Base-by-base conservation (phyloP, 768 basidiomycete species). In the Boletus speciosus region DNA sequence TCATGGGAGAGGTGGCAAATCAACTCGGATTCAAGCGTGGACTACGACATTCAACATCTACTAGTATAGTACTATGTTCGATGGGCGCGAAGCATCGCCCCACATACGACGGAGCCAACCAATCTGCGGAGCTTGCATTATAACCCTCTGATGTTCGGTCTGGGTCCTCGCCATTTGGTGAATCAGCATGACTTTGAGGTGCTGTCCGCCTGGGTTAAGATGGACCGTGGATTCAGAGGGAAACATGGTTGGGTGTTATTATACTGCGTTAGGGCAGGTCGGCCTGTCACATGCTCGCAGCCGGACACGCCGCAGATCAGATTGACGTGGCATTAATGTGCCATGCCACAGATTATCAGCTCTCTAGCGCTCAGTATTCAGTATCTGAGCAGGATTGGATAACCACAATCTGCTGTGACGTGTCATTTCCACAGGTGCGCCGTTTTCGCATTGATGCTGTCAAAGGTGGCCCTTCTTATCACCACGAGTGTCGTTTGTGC, bases 161-260 rank as follows among this genome's bases (percentile, higher is more conserved):
- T 89, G 68, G 86, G 83, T 86, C 82, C 76, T 79, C 78, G 83
- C 88, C 88, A 90, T 91, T 89, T 83, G 76, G 85, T 76, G 69
- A 68, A 72, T 62, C 77, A 76, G 76, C 77, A 74, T 75, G 66
- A 62, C 8, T 29, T 29, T 9, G 60, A 55, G 53, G 51, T 59
- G 73, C 76, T 72, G 77, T 72, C 77, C 79, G 74, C 85, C 83
- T 86, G 86, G 86, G 83, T 87, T 77, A 67, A 77, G 78, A 78
- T 73, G 73, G 76, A 81, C 80, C 83, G 61, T 66, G 64, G 61
- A 73, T 81, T 32, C 2, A 9, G 10, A 11, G 2, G 6, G 0
- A 7, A 32, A 11, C 10, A 0, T 32, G 31, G 31, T 0, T 32
- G 31, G 9, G 10, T 32, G 31, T 32, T 32, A 32, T 32, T 39